Base-by-base conservation (phyloP, 805 yeast genomes). In the Lachancea meyersii region DNA sequence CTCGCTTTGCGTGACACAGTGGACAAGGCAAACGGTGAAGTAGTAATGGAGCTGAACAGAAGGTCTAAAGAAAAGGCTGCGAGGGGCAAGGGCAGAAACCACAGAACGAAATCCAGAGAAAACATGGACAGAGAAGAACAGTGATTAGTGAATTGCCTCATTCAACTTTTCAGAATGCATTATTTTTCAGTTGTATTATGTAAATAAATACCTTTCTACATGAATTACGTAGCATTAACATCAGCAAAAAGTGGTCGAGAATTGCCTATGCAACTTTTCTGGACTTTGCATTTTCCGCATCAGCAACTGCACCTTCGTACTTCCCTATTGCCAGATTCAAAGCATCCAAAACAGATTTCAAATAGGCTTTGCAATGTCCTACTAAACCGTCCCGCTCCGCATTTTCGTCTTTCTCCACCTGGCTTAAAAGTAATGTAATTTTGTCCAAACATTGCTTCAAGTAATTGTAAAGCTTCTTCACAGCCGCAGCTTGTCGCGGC, bases 11-110 rank as follows among this genome's bases (percentile, higher is more conserved):
- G 86, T 56, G 83, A 83, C 45, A 82, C 93, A 31, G 96, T 93
- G 23, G 97, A 89, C 50, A 83, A 84, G 52, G 97, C 97, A 10
- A 77, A 81, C 50, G 85, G 95, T 32, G 94, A 86, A 64, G 95
- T 97, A 11, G 85, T 88, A 40, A 79, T 61, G 63, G 67, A 63
- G 77, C 51, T 82, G 76, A 64, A 82, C 78, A 68, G 86, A 82
- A 63, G 84, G 78, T 50, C 69, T 75, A 60, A 89, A 79, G 73
- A 70, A 27, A 69, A 66, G 57, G 61, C 63, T 46, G 61, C 64
- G 42, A 61, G 69, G 41, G 67, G 67, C 35, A 71, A 71, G 44
- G 70, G 63, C 35, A 57, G 58, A 45, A 54, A 61, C 41, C 62
- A 62, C 18, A 64, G 69, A 51, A 61, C 66, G 61, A 59, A 65